phyloP scores from a whole-genome alignment of 2,329 filamentous ascomycete genomes.

The Drechmeria coniospora region DNA sequence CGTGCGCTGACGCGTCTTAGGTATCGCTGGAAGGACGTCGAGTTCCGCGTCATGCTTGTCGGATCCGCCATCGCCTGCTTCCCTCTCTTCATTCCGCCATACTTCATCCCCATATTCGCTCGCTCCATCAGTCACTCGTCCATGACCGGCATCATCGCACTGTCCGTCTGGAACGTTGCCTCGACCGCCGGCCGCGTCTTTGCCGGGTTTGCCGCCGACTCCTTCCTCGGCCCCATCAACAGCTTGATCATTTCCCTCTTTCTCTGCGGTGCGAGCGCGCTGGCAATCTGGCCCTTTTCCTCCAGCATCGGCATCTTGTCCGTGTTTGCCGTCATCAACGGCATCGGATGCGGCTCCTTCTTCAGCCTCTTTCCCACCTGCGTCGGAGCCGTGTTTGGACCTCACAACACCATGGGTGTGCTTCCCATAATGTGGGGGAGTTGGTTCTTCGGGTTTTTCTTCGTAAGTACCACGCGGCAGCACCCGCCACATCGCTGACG shows the following conservation, averaged over 20 bases:
- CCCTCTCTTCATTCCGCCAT: slow-evolving; percentile 13
- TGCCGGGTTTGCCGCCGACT: slow-evolving; percentile 12
- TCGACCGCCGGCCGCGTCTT: slow-evolving; percentile 12
- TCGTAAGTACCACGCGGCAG: slow-evolving; percentile 7
- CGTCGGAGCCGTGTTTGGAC: slow-evolving; percentile 9
- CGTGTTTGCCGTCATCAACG: slow-evolving; percentile 12
- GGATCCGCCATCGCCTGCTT: slow-evolving; percentile 11
- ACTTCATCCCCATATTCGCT: slow-evolving; percentile 14
- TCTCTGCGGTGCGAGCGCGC: slow-evolving; percentile 10
- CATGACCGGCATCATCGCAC: slow-evolving; percentile 7
- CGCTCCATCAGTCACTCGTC: slow-evolving; percentile 9
- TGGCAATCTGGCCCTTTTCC: slow-evolving; percentile 13
- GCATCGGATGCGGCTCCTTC: slow-evolving; percentile 14
- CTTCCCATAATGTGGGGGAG: slow-evolving; percentile 13
- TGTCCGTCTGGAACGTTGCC: slow-evolving; percentile 13
- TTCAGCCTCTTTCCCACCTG: slow-evolving; percentile 13
- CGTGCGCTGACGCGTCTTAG: slow-evolving; percentile 5
- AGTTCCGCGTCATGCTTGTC: slow-evolving; percentile 10
- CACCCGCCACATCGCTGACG: slow-evolving; percentile 4
- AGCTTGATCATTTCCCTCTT: slow-evolving; percentile 11
- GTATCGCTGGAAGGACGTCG: slow-evolving; percentile 10
- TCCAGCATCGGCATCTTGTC: slow-evolving; percentile 9
- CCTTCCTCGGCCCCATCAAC: slow-evolving; percentile 12
- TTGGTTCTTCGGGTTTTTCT: slow-evolving; percentile 14
- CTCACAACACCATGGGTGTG: slow-evolving; percentile 10